These are phyloP conservation scores for Sclerotinia sclerotiorum DNA, from an alignment of 2,329 filamentous ascomycete species.

Conservation along the genomic window DNA sequence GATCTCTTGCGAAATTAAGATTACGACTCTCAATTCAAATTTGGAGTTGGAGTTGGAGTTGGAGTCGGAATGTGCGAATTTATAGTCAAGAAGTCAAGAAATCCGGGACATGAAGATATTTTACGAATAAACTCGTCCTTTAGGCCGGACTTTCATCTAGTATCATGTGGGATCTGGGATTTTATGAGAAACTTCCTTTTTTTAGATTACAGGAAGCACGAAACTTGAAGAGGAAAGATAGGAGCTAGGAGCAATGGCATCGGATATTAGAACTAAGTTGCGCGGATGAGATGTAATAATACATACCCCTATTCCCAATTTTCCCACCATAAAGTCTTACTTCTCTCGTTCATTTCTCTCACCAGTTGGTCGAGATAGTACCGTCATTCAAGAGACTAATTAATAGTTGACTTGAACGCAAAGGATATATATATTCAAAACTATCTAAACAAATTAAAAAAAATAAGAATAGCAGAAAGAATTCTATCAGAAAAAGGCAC, in stretches of 20 bases:
- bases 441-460: constrained; percentile 52
- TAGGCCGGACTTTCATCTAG: constrained; percentile 46
- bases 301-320: constrained; percentile 8
- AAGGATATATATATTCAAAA: constrained; percentile 53
- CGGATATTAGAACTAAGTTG: constrained; percentile 51
- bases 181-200: constrained; percentile 48
- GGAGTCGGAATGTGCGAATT: too few relatives aligned
- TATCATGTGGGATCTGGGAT: constrained; percentile 50
- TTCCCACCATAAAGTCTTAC: not conserved
- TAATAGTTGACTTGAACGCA: too few relatives aligned
- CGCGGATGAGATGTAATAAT: constrained; percentile 55
- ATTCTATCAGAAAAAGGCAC: not conserved
- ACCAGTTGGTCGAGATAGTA: too few relatives aligned
- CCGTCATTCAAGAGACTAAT: not conserved
- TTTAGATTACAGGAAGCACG: constrained; percentile 15
- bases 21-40: too few relatives aligned
- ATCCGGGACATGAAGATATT: too few relatives aligned
- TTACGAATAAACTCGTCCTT: too few relatives aligned
- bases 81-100: too few relatives aligned
- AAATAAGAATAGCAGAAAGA: fast-evolving
- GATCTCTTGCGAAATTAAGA: too few relatives aligned
- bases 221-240: constrained; percentile 32
- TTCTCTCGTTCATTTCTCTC: not conserved
- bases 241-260: constrained; percentile 30
- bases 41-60: too few relatives aligned